Base-by-base conservation (phyloP, 2,329 filamentous ascomycete species). In the Verticillium longisporum region DNA sequence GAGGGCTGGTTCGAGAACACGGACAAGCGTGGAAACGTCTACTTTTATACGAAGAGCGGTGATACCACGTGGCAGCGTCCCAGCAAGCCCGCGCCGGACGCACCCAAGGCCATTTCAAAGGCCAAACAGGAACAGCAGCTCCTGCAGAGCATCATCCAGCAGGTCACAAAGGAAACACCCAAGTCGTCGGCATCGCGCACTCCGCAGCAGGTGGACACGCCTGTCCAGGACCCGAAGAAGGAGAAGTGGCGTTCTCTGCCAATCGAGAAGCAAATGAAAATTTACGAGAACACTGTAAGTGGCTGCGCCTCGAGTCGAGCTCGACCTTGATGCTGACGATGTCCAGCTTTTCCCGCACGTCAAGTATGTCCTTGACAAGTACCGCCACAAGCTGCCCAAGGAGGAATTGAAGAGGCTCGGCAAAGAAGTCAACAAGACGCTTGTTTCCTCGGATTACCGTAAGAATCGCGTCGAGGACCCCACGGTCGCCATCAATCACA, bases 371-470 rank as follows among this genome's bases (percentile, higher is more conserved):
- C 85, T 94, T 70, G 89, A 94, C 73, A 95, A 92, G 69, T 98
- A 92, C 74, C 89, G 88, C 64, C 84, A 92, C 69, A 93, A 92
- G 74, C 85, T 98, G 26, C 90, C 92, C 4, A 93, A 89, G 70
- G 92, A 97, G 6, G 83, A 88, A 57, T 72, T 88, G 3, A 88
- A 88, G 70, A 82, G 82, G 61, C 80, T 87, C 56, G 82, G 80
- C 60, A 86, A 87, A 68, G 82, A 88, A 73, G 83, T 94, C 56
- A 87, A 87, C 61, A 97, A 97, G 75, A 96, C 94, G 74, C 83
- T 98, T 14, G 93, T 97, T 21, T 86, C 90, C 18, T 95, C 92
- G 0, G 94, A 98, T 73, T 97, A 91, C 77, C 96, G 96, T 73
- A 89, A 94, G 70, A 86, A 87, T 56, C 88, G 92, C n/a, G 92